phyloP scores from a whole-genome alignment of 2,329 filamentous ascomycete species.

The Phaeomoniella chlamydospora region DNA sequence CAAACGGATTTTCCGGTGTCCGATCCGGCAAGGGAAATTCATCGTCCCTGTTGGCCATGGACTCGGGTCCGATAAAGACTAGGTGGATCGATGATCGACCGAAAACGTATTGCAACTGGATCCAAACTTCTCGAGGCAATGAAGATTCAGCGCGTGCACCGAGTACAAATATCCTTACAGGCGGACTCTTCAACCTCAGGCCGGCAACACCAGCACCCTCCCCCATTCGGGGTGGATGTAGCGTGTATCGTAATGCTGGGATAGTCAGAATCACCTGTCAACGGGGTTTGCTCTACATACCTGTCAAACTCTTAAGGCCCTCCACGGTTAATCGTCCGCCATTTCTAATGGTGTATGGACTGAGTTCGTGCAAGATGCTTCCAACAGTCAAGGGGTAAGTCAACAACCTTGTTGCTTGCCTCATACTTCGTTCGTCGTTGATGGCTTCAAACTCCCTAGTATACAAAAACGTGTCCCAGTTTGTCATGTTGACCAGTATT shows the following conservation, averaged over 20 bases:
- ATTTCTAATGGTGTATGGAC: conserved; percentile 70
- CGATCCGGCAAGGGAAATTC: conserved; percentile 85
- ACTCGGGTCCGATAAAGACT: conserved; percentile 89
- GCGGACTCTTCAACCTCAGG: conserved; percentile 68
- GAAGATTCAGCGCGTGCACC: conserved; percentile 96
- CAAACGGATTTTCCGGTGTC: conserved; percentile 77
- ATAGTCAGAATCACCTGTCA: conserved; percentile 8
- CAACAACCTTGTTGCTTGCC: conserved; percentile 81
- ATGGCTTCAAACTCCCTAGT: conserved; percentile 72
- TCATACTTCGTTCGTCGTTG: conserved; percentile 77
- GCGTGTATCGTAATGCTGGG: conserved; percentile 74
- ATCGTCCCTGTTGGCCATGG: conserved; percentile 83
- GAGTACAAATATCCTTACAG: conserved; percentile 82
- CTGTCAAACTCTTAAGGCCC: conserved; percentile 84
- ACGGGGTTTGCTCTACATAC: conserved; percentile 35
- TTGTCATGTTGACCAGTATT: conserved; percentile 89
- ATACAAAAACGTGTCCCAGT: conserved; percentile 96
- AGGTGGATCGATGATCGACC: conserved; percentile 82
- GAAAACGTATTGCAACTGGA: conserved; percentile 88
- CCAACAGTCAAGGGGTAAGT: conserved; percentile 90
- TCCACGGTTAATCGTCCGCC: conserved; percentile 69
- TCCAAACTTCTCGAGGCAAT: conserved; percentile 83
- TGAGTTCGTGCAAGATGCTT: conserved; percentile 85
- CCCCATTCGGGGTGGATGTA: conserved; percentile 75
- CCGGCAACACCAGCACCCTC: conserved; percentile 62